A percentile compares a stretch with the other conserved stretches of the same genome.
These are phyloP conservation scores for Helenozyma rhizophorensis DNA, from an alignment of 805 yeast species.

Conservation along the genomic window DNA sequence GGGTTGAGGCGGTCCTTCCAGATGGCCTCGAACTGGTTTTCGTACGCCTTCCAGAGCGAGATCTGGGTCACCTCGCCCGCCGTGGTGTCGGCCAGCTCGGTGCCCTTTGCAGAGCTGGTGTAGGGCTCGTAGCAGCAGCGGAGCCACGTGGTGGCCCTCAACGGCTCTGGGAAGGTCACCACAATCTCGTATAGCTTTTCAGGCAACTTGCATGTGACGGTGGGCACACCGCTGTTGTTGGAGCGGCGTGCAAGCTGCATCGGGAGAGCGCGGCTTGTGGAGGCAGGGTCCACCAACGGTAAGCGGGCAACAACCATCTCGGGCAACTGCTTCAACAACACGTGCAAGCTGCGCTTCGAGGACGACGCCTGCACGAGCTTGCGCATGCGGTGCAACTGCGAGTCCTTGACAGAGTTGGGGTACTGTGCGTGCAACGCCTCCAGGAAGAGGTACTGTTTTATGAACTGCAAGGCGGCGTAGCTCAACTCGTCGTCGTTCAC, in stretches of 20 bases:
- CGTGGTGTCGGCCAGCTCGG: conserved; percentile 25
- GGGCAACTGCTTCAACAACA: conserved; percentile 59
- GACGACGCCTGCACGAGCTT: conserved; percentile 52
- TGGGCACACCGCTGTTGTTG: conserved; percentile 46
- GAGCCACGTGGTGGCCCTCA: conserved; percentile 92
- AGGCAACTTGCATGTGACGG: conserved; percentile 58
- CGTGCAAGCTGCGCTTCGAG: conserved; percentile 44
- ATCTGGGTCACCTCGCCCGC: conserved; percentile 90
- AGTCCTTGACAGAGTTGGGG: conserved; percentile 24
- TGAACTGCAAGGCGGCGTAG: conserved; percentile 70
- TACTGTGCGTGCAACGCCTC: conserved; percentile 39
- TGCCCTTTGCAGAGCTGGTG: conserved; percentile 19
- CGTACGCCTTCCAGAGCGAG: conserved; percentile 93
- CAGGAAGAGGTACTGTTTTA: conserved; percentile 74
- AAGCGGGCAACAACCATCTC: conserved; percentile 41
- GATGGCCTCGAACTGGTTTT: conserved; percentile 70
- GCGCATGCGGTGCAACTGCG: conserved; percentile 34
- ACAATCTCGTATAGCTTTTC: conserved; percentile 55
- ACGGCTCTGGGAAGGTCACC: conserved; percentile 71
- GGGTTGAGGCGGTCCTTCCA: conserved; percentile 38
- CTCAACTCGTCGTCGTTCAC: conserved; percentile 70
- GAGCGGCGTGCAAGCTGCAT: conserved; percentile 50
- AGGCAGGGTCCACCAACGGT: conserved; percentile 31
- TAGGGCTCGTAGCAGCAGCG: conserved; percentile 83
- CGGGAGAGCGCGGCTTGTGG: conserved; percentile 19